phyloP scores from a whole-genome alignment of 2,329 filamentous ascomycete species.

The Dactylellina drechsleri region DNA sequence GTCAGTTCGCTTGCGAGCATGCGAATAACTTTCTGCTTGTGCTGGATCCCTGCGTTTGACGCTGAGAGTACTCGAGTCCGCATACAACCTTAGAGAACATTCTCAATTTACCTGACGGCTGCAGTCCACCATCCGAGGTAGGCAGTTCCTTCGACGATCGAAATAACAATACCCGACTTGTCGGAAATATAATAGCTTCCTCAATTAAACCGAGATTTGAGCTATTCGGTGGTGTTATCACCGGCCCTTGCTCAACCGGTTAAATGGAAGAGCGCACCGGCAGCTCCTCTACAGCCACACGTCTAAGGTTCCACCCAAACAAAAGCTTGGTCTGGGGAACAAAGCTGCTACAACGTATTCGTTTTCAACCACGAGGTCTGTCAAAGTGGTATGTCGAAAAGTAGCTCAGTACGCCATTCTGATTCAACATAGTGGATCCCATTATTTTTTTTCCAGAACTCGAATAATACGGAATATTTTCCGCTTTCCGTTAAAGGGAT shows the following conservation, averaged over 20 bases:
- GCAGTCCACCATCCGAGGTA: constrained; percentile 25
- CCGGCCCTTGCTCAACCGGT: constrained; percentile 17
- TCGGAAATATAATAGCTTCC: background rate
- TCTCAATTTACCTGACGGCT: constrained; percentile 21
- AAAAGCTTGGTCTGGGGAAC: no score
- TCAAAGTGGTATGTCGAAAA: constrained; percentile 8
- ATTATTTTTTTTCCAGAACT: constrained; percentile 10
- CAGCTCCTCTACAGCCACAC: constrained; percentile 35
- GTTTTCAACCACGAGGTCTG: background rate
- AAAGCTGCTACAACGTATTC: background rate
- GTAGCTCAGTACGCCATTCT: constrained; percentile 47
- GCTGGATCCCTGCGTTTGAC: constrained; percentile 13
- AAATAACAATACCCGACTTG: constrained; percentile 16
- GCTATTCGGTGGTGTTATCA: constrained; percentile 3
- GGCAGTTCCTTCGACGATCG: constrained; percentile 26
- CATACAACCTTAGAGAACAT: background rate
- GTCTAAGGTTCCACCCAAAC: no score
- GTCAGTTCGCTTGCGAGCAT: constrained; percentile 8
- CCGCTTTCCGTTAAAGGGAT: no score
- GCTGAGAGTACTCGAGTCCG: background rate
- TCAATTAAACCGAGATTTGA: constrained; percentile 49
- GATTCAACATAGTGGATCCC: constrained; percentile 37
- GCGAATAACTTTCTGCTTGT: background rate
- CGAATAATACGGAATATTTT: constrained; percentile 39
- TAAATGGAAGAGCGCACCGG: constrained; percentile 54